Conservation (phyloP, 192 early-diverging fungal genomes). For the Coemansia furcata region DNA sequence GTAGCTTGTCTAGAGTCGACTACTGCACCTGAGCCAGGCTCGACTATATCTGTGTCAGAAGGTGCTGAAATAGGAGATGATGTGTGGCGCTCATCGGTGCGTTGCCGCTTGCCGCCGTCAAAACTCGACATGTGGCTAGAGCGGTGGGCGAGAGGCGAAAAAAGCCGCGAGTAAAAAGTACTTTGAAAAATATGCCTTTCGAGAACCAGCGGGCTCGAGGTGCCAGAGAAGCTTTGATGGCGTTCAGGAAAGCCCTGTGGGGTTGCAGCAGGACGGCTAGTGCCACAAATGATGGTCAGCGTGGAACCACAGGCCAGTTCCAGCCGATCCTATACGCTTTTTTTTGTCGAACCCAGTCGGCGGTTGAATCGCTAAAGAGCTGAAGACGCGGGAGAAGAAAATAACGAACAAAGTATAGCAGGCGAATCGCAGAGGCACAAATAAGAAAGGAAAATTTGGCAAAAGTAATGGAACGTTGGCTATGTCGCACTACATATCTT, state of each 20-base stretch:
- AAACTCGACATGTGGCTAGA: slow-evolving; percentile 29
- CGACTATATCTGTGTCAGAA: neutral
- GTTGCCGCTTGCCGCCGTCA: slow-evolving; percentile 48
- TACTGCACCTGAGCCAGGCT: neutral
- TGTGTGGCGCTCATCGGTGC: slow-evolving; percentile 35
- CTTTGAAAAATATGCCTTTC: neutral
- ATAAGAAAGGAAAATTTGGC: neutral
- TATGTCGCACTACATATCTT: slow-evolving; percentile 1
- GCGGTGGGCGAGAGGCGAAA: neutral
- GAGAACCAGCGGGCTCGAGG: neutral
- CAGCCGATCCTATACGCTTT: neutral
- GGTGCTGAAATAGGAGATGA: neutral
- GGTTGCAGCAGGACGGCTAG: neutral
- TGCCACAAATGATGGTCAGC: neutral
- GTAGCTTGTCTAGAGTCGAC: neutral
- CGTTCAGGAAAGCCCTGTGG: neutral
- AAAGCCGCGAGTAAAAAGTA: neutral
- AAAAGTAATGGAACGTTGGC: neutral
- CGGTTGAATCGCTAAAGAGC: neutral
- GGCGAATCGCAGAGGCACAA: neutral
- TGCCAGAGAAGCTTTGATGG: neutral
- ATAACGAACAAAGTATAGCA: neutral
- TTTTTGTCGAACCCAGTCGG: neutral
- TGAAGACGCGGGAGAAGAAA: neutral
- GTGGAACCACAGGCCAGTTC: neutral